These are phyloP conservation scores for Leccinum sublutescens DNA, from an alignment of 768 basidiomycete genomes.

Conservation along the genomic window DNA sequence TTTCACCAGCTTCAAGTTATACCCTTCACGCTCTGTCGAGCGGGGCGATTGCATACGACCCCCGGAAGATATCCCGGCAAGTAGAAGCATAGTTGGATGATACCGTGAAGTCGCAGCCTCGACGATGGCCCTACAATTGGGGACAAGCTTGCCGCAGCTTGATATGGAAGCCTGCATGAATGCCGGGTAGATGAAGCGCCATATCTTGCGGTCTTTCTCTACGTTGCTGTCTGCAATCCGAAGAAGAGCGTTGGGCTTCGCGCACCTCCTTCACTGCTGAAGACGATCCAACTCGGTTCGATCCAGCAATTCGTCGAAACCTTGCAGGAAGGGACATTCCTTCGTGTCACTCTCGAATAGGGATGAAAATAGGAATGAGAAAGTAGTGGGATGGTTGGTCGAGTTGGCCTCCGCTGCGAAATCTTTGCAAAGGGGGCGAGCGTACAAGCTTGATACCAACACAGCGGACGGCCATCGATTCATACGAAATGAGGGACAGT, in stretches of 20 bases:
- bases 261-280: slow-evolving; percentile 62
- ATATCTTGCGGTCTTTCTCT: slow-evolving; percentile 66
- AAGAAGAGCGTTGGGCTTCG: slow-evolving; percentile 54
- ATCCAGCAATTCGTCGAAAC: slow-evolving; percentile 67
- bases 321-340: slow-evolving; percentile 50
- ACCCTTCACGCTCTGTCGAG: slow-evolving; percentile 49
- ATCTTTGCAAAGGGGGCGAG: slow-evolving; percentile 45
- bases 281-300: slow-evolving; percentile 57
- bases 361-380: slow-evolving; percentile 44
- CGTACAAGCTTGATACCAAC: slow-evolving; percentile 66
- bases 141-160: slow-evolving; percentile 32
- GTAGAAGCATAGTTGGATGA: slow-evolving; percentile 66
- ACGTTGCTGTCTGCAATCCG: slow-evolving; percentile 71
- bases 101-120: slow-evolving; percentile 69
- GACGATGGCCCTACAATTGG: slow-evolving; percentile 59
- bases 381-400: slow-evolving; percentile 25
- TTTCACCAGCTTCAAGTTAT: slow-evolving; percentile 39
- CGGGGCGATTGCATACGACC: slow-evolving; percentile 41
- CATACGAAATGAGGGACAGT: slow-evolving; percentile 70
- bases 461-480: slow-evolving; percentile 46
- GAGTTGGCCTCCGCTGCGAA: slow-evolving; percentile 36
- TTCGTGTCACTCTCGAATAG: slow-evolving; percentile 51
- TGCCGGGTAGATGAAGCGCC: slow-evolving; percentile 69
- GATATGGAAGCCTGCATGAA: slow-evolving; percentile 32
- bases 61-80: slow-evolving; percentile 66